These are phyloP conservation scores for Leucaena leucocephala DNA, from an alignment of 306 rosid species.

Conservation along the genomic window DNA sequence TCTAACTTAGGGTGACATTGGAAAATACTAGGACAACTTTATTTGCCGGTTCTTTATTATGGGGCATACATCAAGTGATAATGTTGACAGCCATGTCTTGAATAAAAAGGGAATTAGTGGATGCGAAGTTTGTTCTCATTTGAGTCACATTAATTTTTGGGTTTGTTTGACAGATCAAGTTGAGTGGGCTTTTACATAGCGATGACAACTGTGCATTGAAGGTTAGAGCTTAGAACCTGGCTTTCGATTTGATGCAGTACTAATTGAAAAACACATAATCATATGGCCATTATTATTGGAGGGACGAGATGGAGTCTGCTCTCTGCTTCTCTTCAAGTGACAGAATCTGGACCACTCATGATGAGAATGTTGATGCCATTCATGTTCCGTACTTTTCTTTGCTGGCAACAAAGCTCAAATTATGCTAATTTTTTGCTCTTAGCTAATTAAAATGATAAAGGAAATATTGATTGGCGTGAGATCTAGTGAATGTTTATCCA, in stretches of 20 bases:
- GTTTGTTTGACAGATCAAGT: slow-evolving; percentile 62
- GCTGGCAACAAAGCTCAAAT: slow-evolving; percentile 3
- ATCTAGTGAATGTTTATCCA: slow-evolving; percentile 10
- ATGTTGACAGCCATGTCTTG: neutral
- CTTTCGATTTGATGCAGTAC: slow-evolving; percentile 6
- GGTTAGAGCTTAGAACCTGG: slow-evolving; percentile 48
- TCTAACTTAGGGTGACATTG: neutral
- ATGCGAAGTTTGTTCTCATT: neutral
- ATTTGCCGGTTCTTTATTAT: neutral
- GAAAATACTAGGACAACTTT: neutral
- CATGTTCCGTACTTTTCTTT: slow-evolving; percentile 1
- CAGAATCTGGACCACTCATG: neutral
- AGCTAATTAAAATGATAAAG: neutral
- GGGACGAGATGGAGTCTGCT: neutral
- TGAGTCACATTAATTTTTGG: slow-evolving; percentile 11
- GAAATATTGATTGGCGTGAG: neutral
- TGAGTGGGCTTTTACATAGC: slow-evolving; percentile 80
- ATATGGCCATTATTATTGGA: neutral
- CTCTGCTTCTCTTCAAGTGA: neutral
- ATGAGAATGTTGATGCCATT: slow-evolving; percentile 2
- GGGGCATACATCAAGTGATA: neutral
- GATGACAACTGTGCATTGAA: slow-evolving; percentile 83
- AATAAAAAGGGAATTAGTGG: neutral
- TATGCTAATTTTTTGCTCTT: slow-evolving; percentile 1
- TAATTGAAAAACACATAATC: neutral